Percentiles rank a stretch among this genome's conserved stretches.
Evolutionary conservation across 202 grass and related monocot species (phyloP).

Genomic region (Eragrostis tef): DNA sequence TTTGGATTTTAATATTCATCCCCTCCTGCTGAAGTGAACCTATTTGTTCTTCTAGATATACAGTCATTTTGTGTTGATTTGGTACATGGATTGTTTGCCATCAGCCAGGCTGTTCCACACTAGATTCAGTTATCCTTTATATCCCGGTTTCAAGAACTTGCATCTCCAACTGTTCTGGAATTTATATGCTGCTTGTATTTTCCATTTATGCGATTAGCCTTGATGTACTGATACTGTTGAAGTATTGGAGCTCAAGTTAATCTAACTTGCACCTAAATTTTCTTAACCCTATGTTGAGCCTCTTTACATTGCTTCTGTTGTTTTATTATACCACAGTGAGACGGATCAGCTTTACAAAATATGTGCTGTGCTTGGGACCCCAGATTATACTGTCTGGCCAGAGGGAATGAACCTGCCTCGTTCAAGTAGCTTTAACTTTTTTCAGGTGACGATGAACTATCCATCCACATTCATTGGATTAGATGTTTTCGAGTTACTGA

Average conservation of each 20-base stretch:
- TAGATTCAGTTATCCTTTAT: not conserved
- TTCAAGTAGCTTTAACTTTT: conserved; percentile 68
- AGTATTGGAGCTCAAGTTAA: not conserved
- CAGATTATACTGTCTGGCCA: conserved; percentile 76
- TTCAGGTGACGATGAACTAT: conserved; percentile 61
- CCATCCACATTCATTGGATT: conserved; percentile 27
- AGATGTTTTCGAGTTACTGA: conserved; percentile 5
- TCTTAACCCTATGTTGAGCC: not conserved
- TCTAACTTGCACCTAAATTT: not conserved
- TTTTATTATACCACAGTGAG: conserved; percentile 57
- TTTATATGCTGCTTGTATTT: not conserved
- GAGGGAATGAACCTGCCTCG: conserved; percentile 72
- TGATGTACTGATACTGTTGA: not conserved
- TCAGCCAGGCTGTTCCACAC: not conserved
- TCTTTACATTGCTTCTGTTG: not conserved
- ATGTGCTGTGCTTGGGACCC: conserved; percentile 82
- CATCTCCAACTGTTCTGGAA: not conserved
- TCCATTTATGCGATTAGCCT: not conserved
- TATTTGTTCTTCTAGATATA: not conserved
- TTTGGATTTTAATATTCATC: not conserved
- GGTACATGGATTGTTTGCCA: not conserved
- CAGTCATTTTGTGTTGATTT: not conserved
- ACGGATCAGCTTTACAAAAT: conserved; percentile 91
- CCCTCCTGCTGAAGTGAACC: not conserved
- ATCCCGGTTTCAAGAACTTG: not conserved